phyloP scores from a whole-genome alignment of 495 filamentous ascomycete species.

The Aspergillus indologenus region DNA sequence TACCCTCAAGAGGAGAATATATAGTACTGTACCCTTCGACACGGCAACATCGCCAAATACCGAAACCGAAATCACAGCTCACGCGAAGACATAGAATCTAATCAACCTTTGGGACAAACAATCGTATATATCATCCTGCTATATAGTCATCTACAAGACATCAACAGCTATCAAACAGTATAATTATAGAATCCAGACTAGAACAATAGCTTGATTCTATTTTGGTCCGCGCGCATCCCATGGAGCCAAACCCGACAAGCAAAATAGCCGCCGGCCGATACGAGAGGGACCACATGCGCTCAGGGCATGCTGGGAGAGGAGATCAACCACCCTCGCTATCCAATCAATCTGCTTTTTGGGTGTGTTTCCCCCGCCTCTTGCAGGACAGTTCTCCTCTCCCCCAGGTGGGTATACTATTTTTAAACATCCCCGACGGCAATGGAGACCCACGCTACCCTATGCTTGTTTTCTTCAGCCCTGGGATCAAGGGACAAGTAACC shows the following conservation, averaged over 20 bases:
- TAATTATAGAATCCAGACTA: not conserved
- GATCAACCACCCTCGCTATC: not conserved
- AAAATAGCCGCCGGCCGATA: not conserved
- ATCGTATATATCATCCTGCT: too few species aligned
- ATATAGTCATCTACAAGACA: too few species aligned
- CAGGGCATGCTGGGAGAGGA: not conserved
- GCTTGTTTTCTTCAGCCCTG: not conserved
- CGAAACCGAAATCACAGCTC: too few species aligned
- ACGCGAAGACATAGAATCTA: too few species aligned
- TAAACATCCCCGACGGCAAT: not conserved
- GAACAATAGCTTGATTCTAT: not conserved
- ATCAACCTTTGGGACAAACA: too few species aligned
- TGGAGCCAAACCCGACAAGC: not conserved
- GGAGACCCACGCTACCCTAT: not conserved
- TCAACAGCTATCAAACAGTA: too few species aligned
- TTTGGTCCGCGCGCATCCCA: not conserved
- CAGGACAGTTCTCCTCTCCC: not conserved
- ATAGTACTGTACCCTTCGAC: too few species aligned
- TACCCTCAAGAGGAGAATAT: too few species aligned
- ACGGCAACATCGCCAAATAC: too few species aligned
- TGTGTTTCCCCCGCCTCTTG: not conserved
- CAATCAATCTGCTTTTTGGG: not conserved
- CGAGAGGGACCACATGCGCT: not conserved
- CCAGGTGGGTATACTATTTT: not conserved
- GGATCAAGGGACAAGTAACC: too few species aligned